Percentiles rank a stretch among this genome's conserved stretches.
Conservation (phyloP, 768 basidiomycete species). For the Collybia mongolica region DNA sequence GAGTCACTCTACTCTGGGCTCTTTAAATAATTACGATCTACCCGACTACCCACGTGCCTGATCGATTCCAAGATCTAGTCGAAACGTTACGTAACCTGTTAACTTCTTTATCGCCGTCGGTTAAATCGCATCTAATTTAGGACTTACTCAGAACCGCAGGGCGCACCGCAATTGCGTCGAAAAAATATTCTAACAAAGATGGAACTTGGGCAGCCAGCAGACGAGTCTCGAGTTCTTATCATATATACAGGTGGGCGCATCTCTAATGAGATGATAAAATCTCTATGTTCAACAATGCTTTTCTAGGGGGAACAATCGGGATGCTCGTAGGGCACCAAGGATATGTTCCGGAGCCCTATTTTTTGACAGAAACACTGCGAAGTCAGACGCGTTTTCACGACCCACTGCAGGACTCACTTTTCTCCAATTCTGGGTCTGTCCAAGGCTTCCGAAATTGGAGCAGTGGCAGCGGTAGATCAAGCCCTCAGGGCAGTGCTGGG, state of each 20-base stretch:
- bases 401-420: conserved; percentile 82
- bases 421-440: conserved; percentile 77
- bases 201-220: conserved; percentile 48
- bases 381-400: conserved; percentile 91
- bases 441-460: conserved; percentile 81
- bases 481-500: conserved; percentile 32
- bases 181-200: conserved; percentile 26
- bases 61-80: conserved; percentile 12
- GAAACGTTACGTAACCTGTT: not conserved
- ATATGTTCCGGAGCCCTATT: conserved; percentile 85
- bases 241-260: conserved; percentile 67
- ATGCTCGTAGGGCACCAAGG: conserved; percentile 79
- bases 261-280: not conserved
- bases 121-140: not conserved
- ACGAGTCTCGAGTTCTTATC: conserved; percentile 81
- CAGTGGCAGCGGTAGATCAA: conserved; percentile 55
- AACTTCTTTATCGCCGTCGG: too few species aligned
- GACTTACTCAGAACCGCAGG: not conserved
- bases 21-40: conserved; percentile 13
- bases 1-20: conserved; percentile 1
- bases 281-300: not conserved
- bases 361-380: conserved; percentile 79
- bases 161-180: not conserved
- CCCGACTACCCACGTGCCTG: conserved; percentile 22
- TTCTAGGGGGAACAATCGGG: conserved; percentile 78